These are phyloP conservation scores for Tripterygium wilfordii DNA, from an alignment of 177 flowering plant genomes.

Conservation along the genomic window DNA sequence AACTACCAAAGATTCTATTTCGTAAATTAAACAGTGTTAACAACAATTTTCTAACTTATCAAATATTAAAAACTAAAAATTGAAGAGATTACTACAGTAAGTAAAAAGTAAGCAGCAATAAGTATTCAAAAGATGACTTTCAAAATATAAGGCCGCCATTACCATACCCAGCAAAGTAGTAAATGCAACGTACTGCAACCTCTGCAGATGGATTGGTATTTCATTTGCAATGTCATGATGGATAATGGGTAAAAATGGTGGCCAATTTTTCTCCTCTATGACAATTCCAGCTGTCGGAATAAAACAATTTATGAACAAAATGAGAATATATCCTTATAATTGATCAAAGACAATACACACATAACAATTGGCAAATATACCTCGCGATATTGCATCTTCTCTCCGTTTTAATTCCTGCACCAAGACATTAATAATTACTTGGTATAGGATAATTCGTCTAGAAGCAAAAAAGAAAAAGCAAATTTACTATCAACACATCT, in stretches of 20 bases:
- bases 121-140: neutral
- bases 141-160: neutral
- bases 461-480: neutral
- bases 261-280: slow-evolving; percentile 90
- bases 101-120: neutral
- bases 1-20: too few relatives aligned
- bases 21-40: too few relatives aligned
- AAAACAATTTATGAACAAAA: too few relatives aligned
- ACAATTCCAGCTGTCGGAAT: slow-evolving; percentile 68
- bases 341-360: too few relatives aligned
- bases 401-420: slow-evolving; percentile 67
- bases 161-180: slow-evolving; percentile 76
- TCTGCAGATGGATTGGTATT: slow-evolving; percentile 92
- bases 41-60: too few relatives aligned
- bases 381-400: slow-evolving; percentile 59
- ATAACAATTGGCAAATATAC: too few relatives aligned
- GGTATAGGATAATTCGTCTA: neutral
- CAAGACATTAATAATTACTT: neutral
- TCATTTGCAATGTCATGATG: slow-evolving; percentile 97
- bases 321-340: too few relatives aligned
- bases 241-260: slow-evolving; percentile 89
- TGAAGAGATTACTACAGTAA: too few relatives aligned
- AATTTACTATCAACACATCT: neutral
- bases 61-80: too few relatives aligned
- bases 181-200: slow-evolving; percentile 87